Conservation (phyloP, 208 protist genomes). For the Trypanosoma conorhini region DNA sequence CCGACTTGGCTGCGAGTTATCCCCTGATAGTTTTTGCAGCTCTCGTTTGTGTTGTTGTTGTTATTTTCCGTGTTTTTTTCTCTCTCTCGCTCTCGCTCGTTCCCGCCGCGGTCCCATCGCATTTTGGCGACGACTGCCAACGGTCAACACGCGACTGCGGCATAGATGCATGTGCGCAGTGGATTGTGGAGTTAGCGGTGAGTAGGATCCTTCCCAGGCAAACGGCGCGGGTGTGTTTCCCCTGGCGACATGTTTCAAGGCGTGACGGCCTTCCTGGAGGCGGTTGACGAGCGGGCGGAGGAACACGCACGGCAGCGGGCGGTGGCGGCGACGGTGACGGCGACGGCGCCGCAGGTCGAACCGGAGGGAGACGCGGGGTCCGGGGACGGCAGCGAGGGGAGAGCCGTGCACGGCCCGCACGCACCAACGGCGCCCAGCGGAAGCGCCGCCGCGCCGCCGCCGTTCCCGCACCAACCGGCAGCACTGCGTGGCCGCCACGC, state of each 20-base stretch:
- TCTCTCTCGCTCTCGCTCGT: slow-evolving; percentile 6
- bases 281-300: slow-evolving; percentile 42
- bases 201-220: not conserved
- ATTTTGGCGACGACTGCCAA: not conserved
- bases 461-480: slow-evolving; percentile 13
- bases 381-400: not conserved
- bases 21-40: no score
- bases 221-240: not conserved
- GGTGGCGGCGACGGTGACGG: slow-evolving; percentile 1
- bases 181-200: not conserved
- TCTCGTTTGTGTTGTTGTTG: slow-evolving; percentile 10
- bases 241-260: slow-evolving; percentile 25
- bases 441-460: not conserved
- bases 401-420: not conserved
- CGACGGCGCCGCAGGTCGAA: slow-evolving; percentile 21
- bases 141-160: not conserved
- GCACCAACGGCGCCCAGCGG: not conserved
- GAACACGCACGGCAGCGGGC: slow-evolving; percentile 47
- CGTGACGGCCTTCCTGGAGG: slow-evolving; percentile 38
- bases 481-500: not conserved
- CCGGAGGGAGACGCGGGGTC: not conserved
- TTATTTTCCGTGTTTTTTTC: slow-evolving; percentile 5
- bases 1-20: no score
- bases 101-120: not conserved
- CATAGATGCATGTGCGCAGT: not conserved